phyloP scores from a whole-genome alignment of 2,329 filamentous ascomycete species.

The Orbilia oligospora region DNA sequence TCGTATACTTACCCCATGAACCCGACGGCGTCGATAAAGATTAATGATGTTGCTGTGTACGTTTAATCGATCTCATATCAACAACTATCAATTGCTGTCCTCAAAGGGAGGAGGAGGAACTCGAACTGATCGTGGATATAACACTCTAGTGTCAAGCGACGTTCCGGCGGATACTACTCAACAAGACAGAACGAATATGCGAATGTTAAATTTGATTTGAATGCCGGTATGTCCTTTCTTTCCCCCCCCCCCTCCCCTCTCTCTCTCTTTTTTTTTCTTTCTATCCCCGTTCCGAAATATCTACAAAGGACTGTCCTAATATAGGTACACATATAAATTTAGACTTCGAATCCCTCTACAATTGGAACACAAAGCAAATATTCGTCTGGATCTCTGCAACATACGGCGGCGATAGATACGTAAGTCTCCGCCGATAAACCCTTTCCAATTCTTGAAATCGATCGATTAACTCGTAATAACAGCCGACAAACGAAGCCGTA shows the following conservation, averaged over 20 bases:
- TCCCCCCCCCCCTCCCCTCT: too few relatives aligned
- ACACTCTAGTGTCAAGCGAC: slow-evolving; percentile 80
- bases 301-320: slow-evolving; percentile 5
- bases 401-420: slow-evolving; percentile 67
- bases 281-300: not conserved
- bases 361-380: slow-evolving; percentile 99
- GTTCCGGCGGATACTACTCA: slow-evolving; percentile 91
- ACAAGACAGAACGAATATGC: slow-evolving; percentile 95
- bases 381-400: slow-evolving; percentile 95
- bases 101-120: not conserved
- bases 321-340: not conserved
- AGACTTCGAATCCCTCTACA: slow-evolving; percentile 93
- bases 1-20: slow-evolving; percentile 79
- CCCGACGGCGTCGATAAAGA: slow-evolving; percentile 75
- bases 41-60: slow-evolving; percentile 89
- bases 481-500: slow-evolving; percentile 78
- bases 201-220: slow-evolving; percentile 90
- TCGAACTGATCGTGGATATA: slow-evolving; percentile 42
- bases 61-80: slow-evolving; percentile 63
- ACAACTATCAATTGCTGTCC: not conserved
- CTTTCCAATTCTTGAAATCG: slow-evolving; percentile 67
- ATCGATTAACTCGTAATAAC: slow-evolving; percentile 65
- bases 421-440: slow-evolving; percentile 62
- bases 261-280: too few relatives aligned
- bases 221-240: slow-evolving; percentile 73